Evolutionary conservation across 495 filamentous ascomycete genomes (phyloP).

Genomic region (Penicillium cataractarum): DNA sequence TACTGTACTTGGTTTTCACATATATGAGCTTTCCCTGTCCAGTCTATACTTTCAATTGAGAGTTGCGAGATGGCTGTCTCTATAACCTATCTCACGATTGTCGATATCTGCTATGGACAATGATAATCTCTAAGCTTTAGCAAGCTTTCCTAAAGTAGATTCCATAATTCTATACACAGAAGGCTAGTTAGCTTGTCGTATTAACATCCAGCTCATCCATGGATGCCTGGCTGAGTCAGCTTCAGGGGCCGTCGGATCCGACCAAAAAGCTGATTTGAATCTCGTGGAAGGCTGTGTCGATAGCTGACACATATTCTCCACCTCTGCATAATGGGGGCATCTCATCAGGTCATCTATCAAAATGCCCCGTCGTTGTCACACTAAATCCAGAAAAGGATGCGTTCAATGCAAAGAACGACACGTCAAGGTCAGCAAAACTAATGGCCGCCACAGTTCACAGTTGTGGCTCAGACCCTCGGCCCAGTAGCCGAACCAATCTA

Average conservation of each 20-base stretch:
- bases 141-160: neutral
- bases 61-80: neutral
- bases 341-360: slow-evolving; percentile 2
- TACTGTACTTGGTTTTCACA: neutral
- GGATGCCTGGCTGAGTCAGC: slow-evolving; percentile 1
- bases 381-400: slow-evolving; percentile 20
- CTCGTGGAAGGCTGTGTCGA: neutral
- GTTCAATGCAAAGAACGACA: slow-evolving; percentile 21
- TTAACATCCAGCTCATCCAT: no score
- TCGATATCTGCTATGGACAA: no score
- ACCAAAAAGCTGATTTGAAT: neutral
- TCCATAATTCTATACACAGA: neutral
- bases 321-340: neutral
- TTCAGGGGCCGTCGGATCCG: neutral
- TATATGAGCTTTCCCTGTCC: neutral
- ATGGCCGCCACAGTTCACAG: neutral
- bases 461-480: neutral
- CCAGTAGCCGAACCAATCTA: neutral
- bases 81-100: no score
- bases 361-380: slow-evolving; percentile 23
- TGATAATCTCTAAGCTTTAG: no score
- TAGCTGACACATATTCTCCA: neutral
- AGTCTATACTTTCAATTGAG: neutral
- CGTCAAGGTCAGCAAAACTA: slow-evolving; percentile 18
- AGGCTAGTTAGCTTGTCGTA: no score